Base-by-base conservation (phyloP, 495 filamentous ascomycete genomes). In the Aspergillus kassunensis region DNA sequence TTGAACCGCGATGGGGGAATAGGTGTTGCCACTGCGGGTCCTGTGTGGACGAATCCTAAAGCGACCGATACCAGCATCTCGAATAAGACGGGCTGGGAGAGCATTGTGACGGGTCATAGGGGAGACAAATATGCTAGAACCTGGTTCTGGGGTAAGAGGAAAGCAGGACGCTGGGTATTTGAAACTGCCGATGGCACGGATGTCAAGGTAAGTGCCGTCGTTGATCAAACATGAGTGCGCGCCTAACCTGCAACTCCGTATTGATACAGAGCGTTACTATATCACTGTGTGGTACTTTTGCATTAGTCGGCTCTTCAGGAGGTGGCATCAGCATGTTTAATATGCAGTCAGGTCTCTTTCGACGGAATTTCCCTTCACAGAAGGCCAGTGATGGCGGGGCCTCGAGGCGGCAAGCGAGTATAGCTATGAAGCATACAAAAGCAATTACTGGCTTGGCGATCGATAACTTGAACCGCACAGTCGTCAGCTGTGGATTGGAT, bases 131-230 rank as follows among this genome's bases (percentile, higher is more conserved):
- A 78, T 59, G 93, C 89, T 31, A 79, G 93, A 34, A 96, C 91
- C 19, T 99, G 93, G 93, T 97, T 97, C 71, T 96, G 95, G 89
- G 91, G 91, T 13, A 83, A 89, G 54, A 96, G 91, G 61, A 83
- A 86, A 56, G 90, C 91, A 34, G 93, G 93, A 16, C 81, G 93
- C 47, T 99, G 93, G 93, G 84, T 85, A 2, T 91, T 97, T 56
- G 84, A 88, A 54, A 96, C 91, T 2, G 81, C 81, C 24, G 93
- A 99, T 72, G 82, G 84, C 16, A 83, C 81, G 2, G 80, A 90
- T 59, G 93, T 96, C 27, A 91, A 74, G 56, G 71, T 77, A 67
- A 55, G 70, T 33, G 31, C 11, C 10, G 23, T 31, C 8, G 13
- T 6, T 12, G 7, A 30, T 30, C 18, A 15, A 1, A 39, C 4